phyloP scores from a whole-genome alignment of 306 rosid species.

The Rosa persica region DNA sequence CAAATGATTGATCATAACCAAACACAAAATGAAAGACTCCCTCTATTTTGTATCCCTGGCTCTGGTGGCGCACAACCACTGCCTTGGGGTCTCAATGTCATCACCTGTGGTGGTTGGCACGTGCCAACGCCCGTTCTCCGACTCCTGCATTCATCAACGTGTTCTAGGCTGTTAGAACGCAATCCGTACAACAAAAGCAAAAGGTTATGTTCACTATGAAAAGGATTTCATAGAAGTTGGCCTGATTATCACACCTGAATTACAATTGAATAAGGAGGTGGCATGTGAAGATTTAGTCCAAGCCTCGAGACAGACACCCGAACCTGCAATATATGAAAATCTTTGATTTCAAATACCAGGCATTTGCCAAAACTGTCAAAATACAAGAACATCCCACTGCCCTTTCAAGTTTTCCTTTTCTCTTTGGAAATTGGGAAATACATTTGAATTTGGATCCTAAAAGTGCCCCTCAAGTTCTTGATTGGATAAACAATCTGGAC shows the following conservation, averaged over 20 bases:
- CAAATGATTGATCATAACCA: not conserved
- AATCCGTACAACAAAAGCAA: not conserved
- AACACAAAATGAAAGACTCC: not conserved
- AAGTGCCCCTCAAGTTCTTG: not conserved
- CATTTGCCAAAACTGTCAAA: not conserved
- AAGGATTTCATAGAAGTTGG: slow-evolving; percentile 5
- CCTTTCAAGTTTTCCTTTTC: not conserved
- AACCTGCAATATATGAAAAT: slow-evolving; percentile 51
- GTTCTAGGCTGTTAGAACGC: slow-evolving; percentile 6
- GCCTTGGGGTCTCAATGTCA: slow-evolving; percentile 72
- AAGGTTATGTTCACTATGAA: not conserved
- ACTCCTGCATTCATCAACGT: slow-evolving; percentile 52
- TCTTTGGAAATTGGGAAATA: not conserved
- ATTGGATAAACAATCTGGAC: not conserved
- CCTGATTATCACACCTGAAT: slow-evolving; percentile 62
- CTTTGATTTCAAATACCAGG: not conserved
- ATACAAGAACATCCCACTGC: not conserved
- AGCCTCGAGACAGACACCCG: slow-evolving; percentile 46
- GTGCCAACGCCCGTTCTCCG: slow-evolving; percentile 78
- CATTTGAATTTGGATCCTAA: not conserved
- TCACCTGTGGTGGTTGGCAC: slow-evolving; percentile 66
- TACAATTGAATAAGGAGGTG: slow-evolving; percentile 78
- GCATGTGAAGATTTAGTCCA: slow-evolving; percentile 54
- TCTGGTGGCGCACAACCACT: slow-evolving; percentile 83
- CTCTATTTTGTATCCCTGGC: slow-evolving; percentile 28